Percentiles rank a stretch among this genome's conserved stretches.
Conservation (phyloP, 2,329 filamentous ascomycete genomes). For the Xylariomycetidae sp. region DNA sequence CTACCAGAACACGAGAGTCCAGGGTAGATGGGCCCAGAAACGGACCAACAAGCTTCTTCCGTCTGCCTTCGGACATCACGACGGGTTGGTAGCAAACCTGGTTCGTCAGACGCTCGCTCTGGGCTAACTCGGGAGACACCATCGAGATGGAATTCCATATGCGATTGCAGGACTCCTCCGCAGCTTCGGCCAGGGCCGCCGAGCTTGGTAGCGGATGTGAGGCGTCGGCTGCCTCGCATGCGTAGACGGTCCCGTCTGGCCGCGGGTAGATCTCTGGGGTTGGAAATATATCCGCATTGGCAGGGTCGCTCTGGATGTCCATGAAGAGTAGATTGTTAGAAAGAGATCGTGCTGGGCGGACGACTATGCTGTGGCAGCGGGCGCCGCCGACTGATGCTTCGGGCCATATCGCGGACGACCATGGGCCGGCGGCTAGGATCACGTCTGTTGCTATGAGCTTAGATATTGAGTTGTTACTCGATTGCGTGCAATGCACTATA, state of each 20-base stretch:
- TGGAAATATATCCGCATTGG: too few species aligned
- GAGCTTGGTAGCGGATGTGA: not conserved
- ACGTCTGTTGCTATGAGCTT: not conserved
- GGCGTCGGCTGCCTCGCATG: not conserved
- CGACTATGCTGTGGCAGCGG: constrained; percentile 1
- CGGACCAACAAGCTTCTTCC: not conserved
- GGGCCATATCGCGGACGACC: not conserved
- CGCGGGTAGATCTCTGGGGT: not conserved
- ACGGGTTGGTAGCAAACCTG: not conserved
- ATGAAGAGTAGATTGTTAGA: not conserved
- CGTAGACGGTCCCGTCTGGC: not conserved
- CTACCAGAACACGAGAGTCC: too few species aligned
- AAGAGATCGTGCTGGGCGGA: not conserved
- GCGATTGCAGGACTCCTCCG: not conserved
- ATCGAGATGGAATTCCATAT: not conserved
- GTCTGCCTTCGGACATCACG: too few species aligned
- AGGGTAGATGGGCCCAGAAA: not conserved
- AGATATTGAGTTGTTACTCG: not conserved
- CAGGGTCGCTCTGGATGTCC: not conserved
- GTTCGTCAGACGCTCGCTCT: not conserved
- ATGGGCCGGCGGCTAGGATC: not conserved
- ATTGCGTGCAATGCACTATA: not conserved
- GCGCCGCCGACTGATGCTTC: not conserved
- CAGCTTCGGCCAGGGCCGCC: not conserved
- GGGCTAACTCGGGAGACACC: not conserved